Percentiles rank a stretch among this genome's conserved stretches.
Conservation (phyloP, 2,329 filamentous ascomycete species). For the Spiromastix sp. region DNA sequence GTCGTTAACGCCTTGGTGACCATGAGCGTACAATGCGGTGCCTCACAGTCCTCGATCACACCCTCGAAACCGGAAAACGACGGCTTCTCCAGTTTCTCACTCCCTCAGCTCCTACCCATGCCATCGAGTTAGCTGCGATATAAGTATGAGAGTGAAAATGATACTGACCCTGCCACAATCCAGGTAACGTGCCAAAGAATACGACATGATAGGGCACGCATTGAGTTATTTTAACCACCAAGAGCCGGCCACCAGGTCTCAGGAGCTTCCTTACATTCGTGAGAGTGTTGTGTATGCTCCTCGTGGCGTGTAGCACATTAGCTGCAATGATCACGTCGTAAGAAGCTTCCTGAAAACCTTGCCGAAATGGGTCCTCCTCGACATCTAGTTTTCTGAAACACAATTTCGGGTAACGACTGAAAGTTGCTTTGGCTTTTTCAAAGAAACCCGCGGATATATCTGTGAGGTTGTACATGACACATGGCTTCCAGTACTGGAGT, state of each 20-base stretch:
- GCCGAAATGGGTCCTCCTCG: conserved; percentile 16
- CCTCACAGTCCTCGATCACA: no score
- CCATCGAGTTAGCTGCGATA: no score
- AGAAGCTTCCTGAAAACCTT: conserved; percentile 22
- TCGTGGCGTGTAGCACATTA: conserved; percentile 30
- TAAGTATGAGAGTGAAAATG: no score
- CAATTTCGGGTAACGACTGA: conserved; percentile 16
- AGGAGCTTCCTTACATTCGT: conserved; percentile 18
- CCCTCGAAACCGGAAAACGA: no score
- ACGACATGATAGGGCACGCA: no score
- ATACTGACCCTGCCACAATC: no score
- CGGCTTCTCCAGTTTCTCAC: no score
- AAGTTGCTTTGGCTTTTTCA: conserved; percentile 18
- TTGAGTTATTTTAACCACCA: conserved; percentile 33
- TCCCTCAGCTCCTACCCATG: no score
- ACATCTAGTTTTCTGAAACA: conserved; percentile 21
- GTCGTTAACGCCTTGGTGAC: no score
- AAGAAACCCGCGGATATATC: conserved; percentile 35
- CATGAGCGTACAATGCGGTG: no score
- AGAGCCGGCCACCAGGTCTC: conserved; percentile 27
- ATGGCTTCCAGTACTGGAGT: conserved; percentile 18
- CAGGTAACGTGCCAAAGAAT: no score
- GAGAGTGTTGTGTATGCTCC: conserved; percentile 14
- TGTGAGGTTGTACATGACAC: conserved; percentile 32
- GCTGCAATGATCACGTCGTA: conserved; percentile 25